Evolutionary conservation across 1,284 basidiomycete genomes (phyloP), one percentile per base, ranked within the genome.

Genomic region (Caloboletus inedulis): DNA sequence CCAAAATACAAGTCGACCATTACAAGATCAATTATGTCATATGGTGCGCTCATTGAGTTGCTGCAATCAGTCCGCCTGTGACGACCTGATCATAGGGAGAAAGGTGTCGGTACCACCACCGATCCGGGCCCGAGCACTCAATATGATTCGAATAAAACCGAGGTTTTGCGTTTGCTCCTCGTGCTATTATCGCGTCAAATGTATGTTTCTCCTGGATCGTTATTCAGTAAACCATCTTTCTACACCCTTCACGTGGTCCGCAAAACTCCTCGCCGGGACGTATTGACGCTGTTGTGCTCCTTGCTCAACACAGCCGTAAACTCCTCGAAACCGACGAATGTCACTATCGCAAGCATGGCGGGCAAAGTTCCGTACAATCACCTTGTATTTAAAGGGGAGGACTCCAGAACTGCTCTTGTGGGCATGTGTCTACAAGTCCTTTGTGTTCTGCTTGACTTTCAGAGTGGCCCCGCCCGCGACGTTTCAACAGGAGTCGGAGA

Each of bases 201-300:
- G 56, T 96, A 94, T 70, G 77, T 85, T 16, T 77, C 91, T 4
- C 82, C 92, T 0, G 75, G 80, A 12, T 77, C 82, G 3, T 70
- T 94, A 16, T 81, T 91, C 65, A 80, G 81, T 25, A 81, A 80
- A 54, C 81, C 87, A 4, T 88, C 92, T 16, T 72, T 80, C 35
- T 90, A 88, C 62, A 81, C 89, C n/a, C 77, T 88, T 21, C 81
- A 88, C 65, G 76, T 89, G 52, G 87, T 91, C 12, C 87, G 92
- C 68, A 81, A 83, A 59, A 84, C 86, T 40, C 84, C 88, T 54
- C 80, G 91, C 30, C 81, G 91, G 43, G 81, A 93, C 58, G 85
- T 94, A 14, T 77, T 98, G 44, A 93, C 93, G 2, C 74, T 97
- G 13, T 73, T 98, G 7, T 98, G 94, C 69, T 96, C 94, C 9